Percentiles rank a stretch among this genome's conserved stretches.
phyloP scores from a whole-genome alignment of 2,329 filamentous ascomycete genomes.

The Zymoseptoria crescenta region DNA sequence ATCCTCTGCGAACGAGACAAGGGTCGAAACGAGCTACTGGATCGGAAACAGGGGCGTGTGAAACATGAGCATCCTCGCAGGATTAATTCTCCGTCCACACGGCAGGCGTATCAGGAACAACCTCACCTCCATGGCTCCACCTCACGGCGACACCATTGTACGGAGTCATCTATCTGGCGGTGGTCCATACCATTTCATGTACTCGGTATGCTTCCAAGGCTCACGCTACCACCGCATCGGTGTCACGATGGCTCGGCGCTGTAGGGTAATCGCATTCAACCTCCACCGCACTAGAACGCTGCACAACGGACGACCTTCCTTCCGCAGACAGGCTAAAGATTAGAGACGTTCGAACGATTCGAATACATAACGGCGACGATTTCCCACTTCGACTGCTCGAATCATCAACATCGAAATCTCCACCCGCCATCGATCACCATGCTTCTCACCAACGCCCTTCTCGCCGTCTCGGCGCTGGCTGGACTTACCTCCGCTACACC shows the following conservation, averaged over 20 bases:
- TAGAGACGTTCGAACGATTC: background rate
- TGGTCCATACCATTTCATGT: background rate
- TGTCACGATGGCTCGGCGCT: background rate
- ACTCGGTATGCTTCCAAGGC: background rate
- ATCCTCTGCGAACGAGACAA: background rate
- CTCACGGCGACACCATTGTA: background rate
- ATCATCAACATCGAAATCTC: background rate
- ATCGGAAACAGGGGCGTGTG: background rate
- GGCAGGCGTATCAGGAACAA: background rate
- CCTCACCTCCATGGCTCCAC: background rate
- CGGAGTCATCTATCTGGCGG: background rate
- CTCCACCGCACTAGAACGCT: background rate
- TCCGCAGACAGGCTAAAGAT: background rate
- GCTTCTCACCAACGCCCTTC: background rate
- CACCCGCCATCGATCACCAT: background rate
- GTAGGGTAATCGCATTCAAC: background rate
- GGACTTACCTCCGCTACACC: background rate
- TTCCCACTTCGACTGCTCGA: background rate
- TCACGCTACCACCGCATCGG: background rate
- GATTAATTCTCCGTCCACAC: background rate
- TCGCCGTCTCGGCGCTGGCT: background rate
- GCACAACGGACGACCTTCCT: background rate
- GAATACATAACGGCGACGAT: background rate
- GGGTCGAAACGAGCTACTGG: background rate
- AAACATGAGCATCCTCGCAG: background rate